phyloP scores from a whole-genome alignment of 805 yeast genomes.

The Spathaspora passalidarum region DNA sequence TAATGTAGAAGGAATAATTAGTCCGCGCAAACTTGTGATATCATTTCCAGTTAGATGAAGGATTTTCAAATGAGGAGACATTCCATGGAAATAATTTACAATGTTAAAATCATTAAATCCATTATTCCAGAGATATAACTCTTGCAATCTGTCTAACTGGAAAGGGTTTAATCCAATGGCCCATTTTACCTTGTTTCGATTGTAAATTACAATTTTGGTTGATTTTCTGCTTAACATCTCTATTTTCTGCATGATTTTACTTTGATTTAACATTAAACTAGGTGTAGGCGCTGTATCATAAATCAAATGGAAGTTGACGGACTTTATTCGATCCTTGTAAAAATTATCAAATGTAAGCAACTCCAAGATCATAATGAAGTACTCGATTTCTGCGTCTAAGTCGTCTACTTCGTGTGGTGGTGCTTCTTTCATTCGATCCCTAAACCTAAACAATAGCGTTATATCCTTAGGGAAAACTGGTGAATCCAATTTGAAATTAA shows the following conservation, averaged over 20 bases:
- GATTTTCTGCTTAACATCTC: neutral
- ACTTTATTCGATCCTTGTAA: neutral
- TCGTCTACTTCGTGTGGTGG: neutral
- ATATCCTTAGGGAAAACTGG: neutral
- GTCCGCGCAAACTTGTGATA: conserved; percentile 11
- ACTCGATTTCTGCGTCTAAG: neutral
- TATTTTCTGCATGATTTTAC: neutral
- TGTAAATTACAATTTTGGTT: neutral
- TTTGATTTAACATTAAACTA: neutral
- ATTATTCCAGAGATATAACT: conserved; percentile 5
- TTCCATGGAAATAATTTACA: neutral
- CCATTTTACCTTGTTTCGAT: conserved; percentile 1
- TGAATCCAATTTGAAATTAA: neutral
- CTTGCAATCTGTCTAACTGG: neutral
- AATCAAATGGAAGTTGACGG: conserved; percentile 2
- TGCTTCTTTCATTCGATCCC: neutral
- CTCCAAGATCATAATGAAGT: conserved; percentile 5
- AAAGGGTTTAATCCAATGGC: neutral
- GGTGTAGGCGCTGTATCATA: neutral
- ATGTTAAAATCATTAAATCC: neutral
- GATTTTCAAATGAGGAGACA: conserved; percentile 6
- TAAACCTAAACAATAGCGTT: neutral
- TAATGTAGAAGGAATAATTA: conserved; percentile 12
- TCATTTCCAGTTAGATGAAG: conserved; percentile 16
- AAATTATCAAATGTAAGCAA: conserved; percentile 1